These are phyloP conservation scores for Yamadazyma sp. DNA, from an alignment of 1,139 yeast genomes.

Conservation along the genomic window DNA sequence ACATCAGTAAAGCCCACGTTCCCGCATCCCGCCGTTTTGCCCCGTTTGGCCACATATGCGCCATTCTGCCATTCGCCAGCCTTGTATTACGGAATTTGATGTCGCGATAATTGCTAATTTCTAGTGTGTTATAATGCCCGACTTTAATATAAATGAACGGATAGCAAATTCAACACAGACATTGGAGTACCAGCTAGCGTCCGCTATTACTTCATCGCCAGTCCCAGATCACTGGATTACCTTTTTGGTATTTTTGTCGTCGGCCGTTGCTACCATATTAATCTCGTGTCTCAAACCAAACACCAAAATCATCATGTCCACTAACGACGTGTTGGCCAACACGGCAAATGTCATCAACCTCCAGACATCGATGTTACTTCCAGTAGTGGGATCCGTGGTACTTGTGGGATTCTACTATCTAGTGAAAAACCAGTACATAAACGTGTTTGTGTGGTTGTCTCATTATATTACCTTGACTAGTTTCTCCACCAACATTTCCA, in stretches of 20 bases:
- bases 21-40: background rate
- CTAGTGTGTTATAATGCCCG: background rate
- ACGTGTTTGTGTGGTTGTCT: background rate
- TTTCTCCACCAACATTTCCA: constrained; percentile 4
- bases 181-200: background rate
- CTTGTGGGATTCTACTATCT: constrained; percentile 6
- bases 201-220: too few relatives aligned
- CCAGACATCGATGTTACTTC: constrained; percentile 4
- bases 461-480: constrained; percentile 4
- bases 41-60: too few relatives aligned
- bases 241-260: background rate
- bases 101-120: background rate
- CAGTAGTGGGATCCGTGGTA: constrained; percentile 4
- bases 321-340: constrained; percentile 4
- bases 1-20: background rate
- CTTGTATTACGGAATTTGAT: too few relatives aligned
- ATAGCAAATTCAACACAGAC: background rate
- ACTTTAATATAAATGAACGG: background rate
- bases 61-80: too few relatives aligned
- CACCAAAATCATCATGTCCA: constrained; percentile 5
- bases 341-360: constrained; percentile 3
- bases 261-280: constrained; percentile 6
- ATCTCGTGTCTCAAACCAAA: constrained; percentile 4
- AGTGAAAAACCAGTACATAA: constrained; percentile 3
- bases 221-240: background rate